Evolutionary conservation across 2,329 filamentous ascomycete genomes (phyloP).

Genomic region (Dactylellina leptospora): DNA sequence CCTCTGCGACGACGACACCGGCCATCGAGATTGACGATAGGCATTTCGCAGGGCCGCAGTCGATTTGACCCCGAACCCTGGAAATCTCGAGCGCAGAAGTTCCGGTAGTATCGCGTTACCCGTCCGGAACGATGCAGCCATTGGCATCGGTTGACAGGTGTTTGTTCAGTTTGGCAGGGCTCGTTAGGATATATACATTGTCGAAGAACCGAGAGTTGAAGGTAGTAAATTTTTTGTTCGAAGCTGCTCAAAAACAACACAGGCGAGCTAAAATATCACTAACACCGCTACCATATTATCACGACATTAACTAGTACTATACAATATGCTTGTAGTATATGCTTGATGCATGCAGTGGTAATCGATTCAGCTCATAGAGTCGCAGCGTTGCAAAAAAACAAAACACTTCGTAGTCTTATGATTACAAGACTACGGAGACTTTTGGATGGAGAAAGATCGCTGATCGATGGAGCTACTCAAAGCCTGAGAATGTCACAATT

Average conservation of each 20-base stretch:
- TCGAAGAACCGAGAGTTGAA: slow-evolving; percentile 5
- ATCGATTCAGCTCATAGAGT: no score
- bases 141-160: slow-evolving; percentile 26
- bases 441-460: no score
- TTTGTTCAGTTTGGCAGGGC: slow-evolving; percentile 1
- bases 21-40: slow-evolving; percentile 26
- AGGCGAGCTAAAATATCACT: not conserved
- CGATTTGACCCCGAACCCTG: slow-evolving; percentile 3
- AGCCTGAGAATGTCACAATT: no score
- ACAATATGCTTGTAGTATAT: no score
- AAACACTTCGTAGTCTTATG: no score
- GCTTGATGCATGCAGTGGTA: no score
- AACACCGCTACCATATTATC: no score
- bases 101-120: slow-evolving; percentile 36
- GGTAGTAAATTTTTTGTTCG: slow-evolving; percentile 35
- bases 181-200: slow-evolving; percentile 16
- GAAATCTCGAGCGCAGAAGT: slow-evolving; percentile 29
- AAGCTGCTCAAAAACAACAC: slow-evolving; percentile 19
- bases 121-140: slow-evolving; percentile 46
- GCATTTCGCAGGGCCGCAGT: slow-evolving; percentile 5
- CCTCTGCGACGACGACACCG: slow-evolving; percentile 14
- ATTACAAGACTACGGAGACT: no score
- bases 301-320: no score
- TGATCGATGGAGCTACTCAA: no score
- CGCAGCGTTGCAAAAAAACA: no score